Evolutionary conservation across 2,329 filamentous ascomycete species (phyloP).

Genomic region (Arthrinium phaeospermum): DNA sequence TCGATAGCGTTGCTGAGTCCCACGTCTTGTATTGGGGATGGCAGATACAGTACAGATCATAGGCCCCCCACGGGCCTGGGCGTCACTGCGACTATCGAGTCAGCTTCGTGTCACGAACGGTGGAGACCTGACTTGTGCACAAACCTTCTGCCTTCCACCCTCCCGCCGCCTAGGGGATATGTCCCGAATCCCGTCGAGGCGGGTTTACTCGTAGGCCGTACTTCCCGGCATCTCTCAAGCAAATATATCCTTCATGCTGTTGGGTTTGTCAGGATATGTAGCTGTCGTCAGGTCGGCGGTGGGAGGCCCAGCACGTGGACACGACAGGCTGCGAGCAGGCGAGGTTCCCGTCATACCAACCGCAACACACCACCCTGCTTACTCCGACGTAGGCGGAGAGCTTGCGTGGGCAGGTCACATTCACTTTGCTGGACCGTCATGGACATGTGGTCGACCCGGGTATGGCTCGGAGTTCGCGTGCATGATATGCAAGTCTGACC

Average conservation of each 20-base stretch:
- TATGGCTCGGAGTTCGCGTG: neutral
- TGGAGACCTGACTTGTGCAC: neutral
- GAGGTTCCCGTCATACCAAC: neutral
- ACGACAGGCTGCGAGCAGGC: neutral
- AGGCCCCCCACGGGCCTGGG: neutral
- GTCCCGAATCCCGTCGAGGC: neutral
- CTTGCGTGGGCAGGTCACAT: slow-evolving; percentile 2
- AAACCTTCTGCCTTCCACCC: neutral
- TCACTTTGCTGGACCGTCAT: neutral
- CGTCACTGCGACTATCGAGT: slow-evolving; percentile 1
- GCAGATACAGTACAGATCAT: neutral
- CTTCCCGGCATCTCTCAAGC: neutral
- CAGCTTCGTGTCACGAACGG: neutral
- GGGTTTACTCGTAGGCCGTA: neutral
- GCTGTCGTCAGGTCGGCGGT: neutral
- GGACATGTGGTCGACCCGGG: neutral
- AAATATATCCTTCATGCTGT: neutral
- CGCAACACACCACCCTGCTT: neutral
- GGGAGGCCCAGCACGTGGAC: neutral
- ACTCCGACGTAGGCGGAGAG: neutral
- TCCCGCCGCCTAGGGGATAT: neutral
- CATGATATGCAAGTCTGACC: neutral
- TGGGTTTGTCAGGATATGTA: neutral
- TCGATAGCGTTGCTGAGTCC: slow-evolving; percentile 1
- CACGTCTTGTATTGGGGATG: slow-evolving; percentile 1